Conservation (phyloP, 2,329 filamentous ascomycete species). For the Diaporthe batatas region DNA sequence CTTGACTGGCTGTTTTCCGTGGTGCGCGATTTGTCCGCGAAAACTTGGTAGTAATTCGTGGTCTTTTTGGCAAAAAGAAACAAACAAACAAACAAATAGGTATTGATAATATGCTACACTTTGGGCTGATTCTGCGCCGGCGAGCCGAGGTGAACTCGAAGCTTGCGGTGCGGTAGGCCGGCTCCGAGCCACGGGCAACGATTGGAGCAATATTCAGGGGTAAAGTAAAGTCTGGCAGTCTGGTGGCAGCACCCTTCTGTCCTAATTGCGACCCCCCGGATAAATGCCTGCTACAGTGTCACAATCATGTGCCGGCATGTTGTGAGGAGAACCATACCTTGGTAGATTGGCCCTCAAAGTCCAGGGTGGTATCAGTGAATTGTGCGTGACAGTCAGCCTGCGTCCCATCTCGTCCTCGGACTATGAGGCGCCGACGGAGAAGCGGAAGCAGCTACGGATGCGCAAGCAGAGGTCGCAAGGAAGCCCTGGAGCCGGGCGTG, state of each 20-base stretch:
- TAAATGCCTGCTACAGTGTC: constrained; percentile 15
- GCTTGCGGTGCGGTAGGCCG: constrained; percentile 11
- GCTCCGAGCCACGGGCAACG: neutral
- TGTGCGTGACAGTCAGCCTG: neutral
- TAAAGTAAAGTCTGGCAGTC: constrained; percentile 12
- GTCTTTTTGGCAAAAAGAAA: neutral
- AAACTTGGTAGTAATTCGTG: no score
- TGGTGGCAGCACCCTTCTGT: neutral
- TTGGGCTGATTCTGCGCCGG: neutral
- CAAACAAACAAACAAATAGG: no score
- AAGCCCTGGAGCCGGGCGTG: no score
- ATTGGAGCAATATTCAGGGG: constrained; percentile 22
- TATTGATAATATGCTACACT: no score
- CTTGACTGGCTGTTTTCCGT: neutral
- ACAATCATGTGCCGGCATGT: constrained; percentile 16
- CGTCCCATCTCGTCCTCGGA: constrained; percentile 14
- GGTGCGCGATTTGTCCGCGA: no score
- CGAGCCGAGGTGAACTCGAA: neutral
- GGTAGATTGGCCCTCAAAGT: neutral
- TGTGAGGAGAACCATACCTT: neutral
- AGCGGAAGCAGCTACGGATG: neutral
- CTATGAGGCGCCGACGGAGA: constrained; percentile 31
- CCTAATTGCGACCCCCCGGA: constrained; percentile 17
- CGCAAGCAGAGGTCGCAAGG: constrained; percentile 12
- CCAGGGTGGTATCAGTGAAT: neutral